A percentile compares a stretch with the other conserved stretches of the same genome.
These are phyloP conservation scores for Margaritispora aquatica DNA, from an alignment of 495 filamentous ascomycete genomes.

Conservation along the genomic window DNA sequence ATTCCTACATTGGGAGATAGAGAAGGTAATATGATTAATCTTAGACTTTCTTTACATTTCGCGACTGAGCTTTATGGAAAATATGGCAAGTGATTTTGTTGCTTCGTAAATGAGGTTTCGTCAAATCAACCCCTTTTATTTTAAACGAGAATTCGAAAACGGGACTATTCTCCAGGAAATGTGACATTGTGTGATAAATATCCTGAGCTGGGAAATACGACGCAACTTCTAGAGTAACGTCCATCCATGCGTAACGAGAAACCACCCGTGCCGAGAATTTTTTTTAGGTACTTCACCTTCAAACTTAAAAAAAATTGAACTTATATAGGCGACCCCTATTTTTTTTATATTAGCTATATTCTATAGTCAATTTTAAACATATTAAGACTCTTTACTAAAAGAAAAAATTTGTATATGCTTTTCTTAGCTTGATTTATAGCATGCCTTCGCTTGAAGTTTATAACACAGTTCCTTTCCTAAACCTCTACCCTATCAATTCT, in stretches of 20 bases:
- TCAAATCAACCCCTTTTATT: too few species aligned
- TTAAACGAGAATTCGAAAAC: too few species aligned
- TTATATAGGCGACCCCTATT: not conserved
- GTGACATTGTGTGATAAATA: too few species aligned
- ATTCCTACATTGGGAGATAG: too few species aligned
- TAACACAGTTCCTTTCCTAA: constrained; percentile 7
- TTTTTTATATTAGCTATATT: constrained; percentile 7
- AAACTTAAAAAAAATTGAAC: constrained; percentile 7
- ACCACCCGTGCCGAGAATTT: constrained; percentile 10
- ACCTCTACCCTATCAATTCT: not conserved
- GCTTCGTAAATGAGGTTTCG: too few species aligned
- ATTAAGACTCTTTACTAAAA: not conserved
- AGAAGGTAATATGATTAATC: too few species aligned
- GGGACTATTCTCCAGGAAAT: too few species aligned
- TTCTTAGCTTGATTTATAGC: constrained; percentile 7
- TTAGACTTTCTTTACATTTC: too few species aligned
- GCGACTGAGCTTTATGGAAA: too few species aligned
- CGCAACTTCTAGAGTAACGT: constrained; percentile 1
- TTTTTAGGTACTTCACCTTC: constrained; percentile 3
- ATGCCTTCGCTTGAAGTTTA: constrained; percentile 2
- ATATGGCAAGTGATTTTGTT: too few species aligned
- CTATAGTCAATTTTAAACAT: constrained; percentile 10
- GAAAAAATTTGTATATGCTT: not conserved
- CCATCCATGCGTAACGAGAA: constrained; percentile 13
- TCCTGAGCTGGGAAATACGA: too few species aligned